Evolutionary conservation across 2,329 filamentous ascomycete species (phyloP), one percentile per base, ranked within the genome.

Genomic region (Exophiala calicioides): DNA sequence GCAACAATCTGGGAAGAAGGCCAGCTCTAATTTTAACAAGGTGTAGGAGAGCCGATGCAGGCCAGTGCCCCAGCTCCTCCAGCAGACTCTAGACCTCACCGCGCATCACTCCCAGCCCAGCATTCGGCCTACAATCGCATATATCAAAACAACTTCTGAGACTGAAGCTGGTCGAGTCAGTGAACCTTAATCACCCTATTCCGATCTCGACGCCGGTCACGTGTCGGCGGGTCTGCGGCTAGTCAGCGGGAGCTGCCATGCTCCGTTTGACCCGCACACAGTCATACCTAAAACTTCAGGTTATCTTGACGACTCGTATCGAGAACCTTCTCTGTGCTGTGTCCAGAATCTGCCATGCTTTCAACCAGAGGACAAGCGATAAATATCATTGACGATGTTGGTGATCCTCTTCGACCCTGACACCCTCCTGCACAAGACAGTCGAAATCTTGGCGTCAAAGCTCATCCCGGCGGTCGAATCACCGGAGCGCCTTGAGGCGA

Each of bases 391-490:
- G 31, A 59, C 45, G 42, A 59, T 59, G 57, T 37, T 57, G 31
- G 52, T 53, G 34, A 55, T 55, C 36, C 55, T 59, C 30, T 57
- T 54, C 49, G 55, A 59, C 52, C 43, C 49, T 48, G 49, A 52
- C 33, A 53, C 50, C 23, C 57, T 59, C 30, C 55, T 55, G 7
- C 57, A 59, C 41, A 24, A 55, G 19, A 59, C 57, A 3, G 51
- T 58, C n/a, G 57, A 59, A 37, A 26, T 58, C 7, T 39, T 59
- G 3, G 55, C 55, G 19, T 53, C 57, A 13, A 53, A 50, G 33
- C 43, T 56, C 16, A 56, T 56, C 21, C 53, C 57, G 9, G 57
- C 57, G 3, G 31, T 56, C 15, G 57, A 59, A 36, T 56, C 50
- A 10, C 55, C 57, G 1, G 51, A 39, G 34, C 53, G 57, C 3